Percentiles rank a stretch among this genome's conserved stretches.
These are phyloP conservation scores for Dichotomopilus funicola DNA, from an alignment of 2,329 filamentous ascomycete species.

Conservation along the genomic window DNA sequence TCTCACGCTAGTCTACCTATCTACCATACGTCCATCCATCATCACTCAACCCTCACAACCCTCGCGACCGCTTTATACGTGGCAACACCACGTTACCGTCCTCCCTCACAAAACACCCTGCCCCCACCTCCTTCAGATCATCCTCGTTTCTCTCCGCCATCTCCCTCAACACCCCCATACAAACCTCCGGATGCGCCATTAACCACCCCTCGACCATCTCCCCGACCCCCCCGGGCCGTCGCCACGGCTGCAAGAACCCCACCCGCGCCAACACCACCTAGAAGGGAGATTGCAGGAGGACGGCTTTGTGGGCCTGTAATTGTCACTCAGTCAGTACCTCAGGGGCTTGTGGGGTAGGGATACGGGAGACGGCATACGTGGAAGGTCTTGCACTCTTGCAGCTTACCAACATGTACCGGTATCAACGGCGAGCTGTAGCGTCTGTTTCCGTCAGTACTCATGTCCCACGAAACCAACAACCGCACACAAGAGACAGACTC, in stretches of 20 bases:
- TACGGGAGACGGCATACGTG: slow-evolving; percentile 24
- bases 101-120: too few species aligned
- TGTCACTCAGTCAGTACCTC: neutral
- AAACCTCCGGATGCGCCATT: slow-evolving; percentile 39
- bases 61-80: too few species aligned
- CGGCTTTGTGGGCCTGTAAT: slow-evolving; percentile 38
- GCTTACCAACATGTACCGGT: slow-evolving; percentile 38
- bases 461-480: too few species aligned
- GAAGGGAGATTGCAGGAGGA: slow-evolving; percentile 42
- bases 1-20: too few species aligned
- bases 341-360: neutral
- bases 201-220: slow-evolving; percentile 35
- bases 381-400: slow-evolving; percentile 39
- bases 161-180: slow-evolving; percentile 41
- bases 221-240: slow-evolving; percentile 31
- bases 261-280: slow-evolving; percentile 45
- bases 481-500: too few species aligned
- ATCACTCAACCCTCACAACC: too few species aligned
- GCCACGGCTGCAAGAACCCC: slow-evolving; percentile 44
- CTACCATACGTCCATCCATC: too few species aligned
- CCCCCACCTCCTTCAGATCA: slow-evolving; percentile 21
- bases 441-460: slow-evolving; percentile 24
- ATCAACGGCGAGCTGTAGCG: slow-evolving; percentile 42
- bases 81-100: too few species aligned
- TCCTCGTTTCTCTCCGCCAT: slow-evolving; percentile 39